Base-by-base conservation (phyloP, 2,329 filamentous ascomycete species). In the Phoma sp. region DNA sequence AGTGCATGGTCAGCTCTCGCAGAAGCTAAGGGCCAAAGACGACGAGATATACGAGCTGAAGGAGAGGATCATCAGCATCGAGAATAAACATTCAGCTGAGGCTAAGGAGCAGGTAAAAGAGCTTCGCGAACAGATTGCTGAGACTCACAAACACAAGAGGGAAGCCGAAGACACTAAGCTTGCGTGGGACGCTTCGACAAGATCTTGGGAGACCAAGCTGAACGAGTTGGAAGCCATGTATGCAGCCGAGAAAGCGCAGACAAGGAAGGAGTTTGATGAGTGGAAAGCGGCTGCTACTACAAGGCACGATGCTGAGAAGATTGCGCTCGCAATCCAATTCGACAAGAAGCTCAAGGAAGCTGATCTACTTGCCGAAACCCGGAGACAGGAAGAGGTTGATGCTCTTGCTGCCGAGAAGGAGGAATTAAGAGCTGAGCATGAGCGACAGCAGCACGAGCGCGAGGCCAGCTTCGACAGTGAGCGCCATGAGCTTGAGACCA, bases 71-170 rank as follows among this genome's bases (percentile, higher is more conserved):
- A 76, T 78, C 39, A 78, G 77, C 40, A 73, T 81, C 17, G 78
- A 80, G 41, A 78, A 78, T 47, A 80, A 82, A 54, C 80, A 80
- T 55, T 79, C 80, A 0, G 76, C 77, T 40, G 82, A 85, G 60
- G 77, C 74, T 46, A 81, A 84, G 61, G 81, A 83, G 60, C 82
- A 82, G 66, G 75, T 80, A 40, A 81, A 78, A 49, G 81, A 84
- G 56, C 70, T 83, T 24, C 77, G 80, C 58, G 78, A 82, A 46
- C 78, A 72, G 56, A 65, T 82, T 22, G 71, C 70, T 7, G 73
- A 76, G 40, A 76, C 77, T 22, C 77, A 79, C 41, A 80, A 77
- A 45, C 73, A 74, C 45, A 80, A 79, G 55, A 65, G 65, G 33
- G 71, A 76, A 43, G 66, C 68, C n/a, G 65, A 74, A 49, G 68